Conservation (phyloP, 352 stramenopile species). For the Phytophthora lateralis region DNA sequence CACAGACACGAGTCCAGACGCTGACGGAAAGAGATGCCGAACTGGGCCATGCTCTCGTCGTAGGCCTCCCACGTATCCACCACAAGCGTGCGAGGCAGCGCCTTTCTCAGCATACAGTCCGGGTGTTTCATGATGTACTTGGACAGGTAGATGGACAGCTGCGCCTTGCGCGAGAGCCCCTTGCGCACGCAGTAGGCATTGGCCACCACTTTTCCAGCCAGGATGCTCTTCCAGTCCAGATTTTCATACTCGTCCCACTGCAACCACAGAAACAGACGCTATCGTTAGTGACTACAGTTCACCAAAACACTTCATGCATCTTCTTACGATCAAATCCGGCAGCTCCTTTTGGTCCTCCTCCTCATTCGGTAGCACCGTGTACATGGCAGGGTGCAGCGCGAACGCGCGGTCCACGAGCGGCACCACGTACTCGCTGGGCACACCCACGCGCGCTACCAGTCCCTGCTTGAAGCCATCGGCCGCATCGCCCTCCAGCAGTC, state of each 20-base stretch:
- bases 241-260: slow-evolving; percentile 77
- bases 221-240: slow-evolving; percentile 62
- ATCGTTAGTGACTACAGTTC: slow-evolving; percentile 13
- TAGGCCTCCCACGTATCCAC: slow-evolving; percentile 78
- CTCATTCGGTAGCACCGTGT: slow-evolving; percentile 34
- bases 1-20: slow-evolving; percentile 63
- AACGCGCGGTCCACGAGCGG: slow-evolving; percentile 54
- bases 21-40: slow-evolving; percentile 63
- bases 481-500: slow-evolving; percentile 35
- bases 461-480: slow-evolving; percentile 33
- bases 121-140: slow-evolving; percentile 75
- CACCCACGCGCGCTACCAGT: slow-evolving; percentile 42
- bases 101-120: slow-evolving; percentile 48
- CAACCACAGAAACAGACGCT: slow-evolving; percentile 11
- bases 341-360: slow-evolving; percentile 10
- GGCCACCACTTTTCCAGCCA: slow-evolving; percentile 55
- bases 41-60: slow-evolving; percentile 59
- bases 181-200: slow-evolving; percentile 79
- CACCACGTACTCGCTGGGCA: slow-evolving; percentile 49
- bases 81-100: slow-evolving; percentile 59
- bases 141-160: slow-evolving; percentile 70
- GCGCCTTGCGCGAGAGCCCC: slow-evolving; percentile 70
- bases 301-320: slow-evolving; percentile 10
- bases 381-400: slow-evolving; percentile 51
- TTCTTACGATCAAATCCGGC: slow-evolving; percentile 47